phyloP scores from a whole-genome alignment of 257 asterid genomes.

The Echites panduratus region DNA sequence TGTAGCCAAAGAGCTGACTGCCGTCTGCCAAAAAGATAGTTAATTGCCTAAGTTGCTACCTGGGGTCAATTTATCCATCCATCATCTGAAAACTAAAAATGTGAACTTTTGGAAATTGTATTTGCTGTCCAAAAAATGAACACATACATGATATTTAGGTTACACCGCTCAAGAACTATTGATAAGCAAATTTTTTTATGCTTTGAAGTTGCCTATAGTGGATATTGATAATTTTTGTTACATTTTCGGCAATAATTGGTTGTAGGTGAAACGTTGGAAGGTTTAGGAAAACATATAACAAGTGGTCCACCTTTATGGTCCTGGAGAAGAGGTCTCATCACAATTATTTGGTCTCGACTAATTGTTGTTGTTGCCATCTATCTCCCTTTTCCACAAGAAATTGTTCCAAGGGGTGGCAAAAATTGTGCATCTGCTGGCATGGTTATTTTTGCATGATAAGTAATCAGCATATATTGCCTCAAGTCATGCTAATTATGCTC shows the following conservation, averaged over 20 bases:
- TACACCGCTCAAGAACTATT: neutral
- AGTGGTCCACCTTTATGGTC: slow-evolving; percentile 6
- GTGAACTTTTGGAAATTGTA: neutral
- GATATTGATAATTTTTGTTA: no score
- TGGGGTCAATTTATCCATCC: neutral
- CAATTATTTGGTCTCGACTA: neutral
- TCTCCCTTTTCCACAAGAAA: neutral
- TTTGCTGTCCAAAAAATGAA: neutral
- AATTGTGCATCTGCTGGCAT: neutral
- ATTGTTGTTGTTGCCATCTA: neutral
- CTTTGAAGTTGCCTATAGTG: no score
- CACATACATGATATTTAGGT: no score
- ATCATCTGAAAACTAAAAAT: neutral
- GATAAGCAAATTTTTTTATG: neutral
- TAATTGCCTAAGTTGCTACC: neutral
- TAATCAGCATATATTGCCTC: neutral
- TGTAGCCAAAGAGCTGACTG: no score
- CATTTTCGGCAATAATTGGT: neutral
- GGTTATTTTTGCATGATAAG: neutral
- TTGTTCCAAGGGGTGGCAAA: neutral
- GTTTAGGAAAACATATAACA: neutral
- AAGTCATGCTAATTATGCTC: neutral
- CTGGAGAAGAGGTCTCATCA: slow-evolving; percentile 3
- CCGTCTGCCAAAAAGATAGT: neutral
- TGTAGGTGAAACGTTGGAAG: neutral